Conservation (phyloP, 495 filamentous ascomycete species). For the Durotheca rogersii region DNA sequence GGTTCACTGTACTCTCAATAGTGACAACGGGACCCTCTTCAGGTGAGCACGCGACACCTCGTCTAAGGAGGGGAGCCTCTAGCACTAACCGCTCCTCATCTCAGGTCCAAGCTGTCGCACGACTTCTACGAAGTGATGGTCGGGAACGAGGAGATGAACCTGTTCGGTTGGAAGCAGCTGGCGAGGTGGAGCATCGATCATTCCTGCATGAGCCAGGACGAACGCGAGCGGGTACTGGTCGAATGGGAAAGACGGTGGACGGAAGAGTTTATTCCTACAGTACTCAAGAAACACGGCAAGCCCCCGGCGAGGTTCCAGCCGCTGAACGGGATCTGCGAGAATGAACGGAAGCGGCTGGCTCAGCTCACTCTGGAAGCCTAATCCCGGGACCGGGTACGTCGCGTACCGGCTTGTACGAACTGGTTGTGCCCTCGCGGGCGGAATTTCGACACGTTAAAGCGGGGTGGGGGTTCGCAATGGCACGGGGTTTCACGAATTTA, state of each 20-base stretch:
- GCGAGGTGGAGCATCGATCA: conserved; percentile 56
- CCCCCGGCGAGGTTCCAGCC: conserved; percentile 12
- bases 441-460: neutral
- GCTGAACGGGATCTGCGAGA: conserved; percentile 8
- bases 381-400: neutral
- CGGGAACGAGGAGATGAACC: conserved; percentile 52
- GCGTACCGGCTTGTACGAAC: conserved; percentile 5
- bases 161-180: conserved; percentile 56
- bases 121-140: conserved; percentile 59
- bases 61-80: too few species aligned
- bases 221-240: conserved; percentile 31
- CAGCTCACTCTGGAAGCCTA: conserved; percentile 1
- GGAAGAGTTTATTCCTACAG: conserved; percentile 39
- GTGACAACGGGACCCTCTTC: conserved; percentile 58
- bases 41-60: conserved; percentile 35
- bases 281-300: conserved; percentile 1
- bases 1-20: conserved; percentile 55
- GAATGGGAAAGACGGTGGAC: conserved; percentile 50
- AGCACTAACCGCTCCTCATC: conserved; percentile 1
- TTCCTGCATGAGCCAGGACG: conserved; percentile 45
- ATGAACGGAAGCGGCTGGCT: conserved; percentile 4
- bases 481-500: conserved; percentile 12
- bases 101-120: conserved; percentile 55
- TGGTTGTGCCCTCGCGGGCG: neutral
- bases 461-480: neutral